Evolutionary conservation across 768 basidiomycete genomes (phyloP), one percentile per base, ranked within the genome.

Genomic region (Glaciozyma antarctica): DNA sequence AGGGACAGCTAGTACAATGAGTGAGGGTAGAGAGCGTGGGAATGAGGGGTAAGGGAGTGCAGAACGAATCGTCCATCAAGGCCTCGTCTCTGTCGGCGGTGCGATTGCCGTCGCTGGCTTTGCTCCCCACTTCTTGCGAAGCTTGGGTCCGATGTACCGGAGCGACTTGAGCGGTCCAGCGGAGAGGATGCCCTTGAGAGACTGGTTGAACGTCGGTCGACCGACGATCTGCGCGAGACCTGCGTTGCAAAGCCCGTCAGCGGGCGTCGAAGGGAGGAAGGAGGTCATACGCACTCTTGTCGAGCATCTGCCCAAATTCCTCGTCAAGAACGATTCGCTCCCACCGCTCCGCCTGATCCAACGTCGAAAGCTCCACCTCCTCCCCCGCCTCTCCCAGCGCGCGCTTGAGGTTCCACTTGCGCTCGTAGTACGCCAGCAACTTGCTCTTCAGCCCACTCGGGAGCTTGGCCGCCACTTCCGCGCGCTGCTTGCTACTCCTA

Each of bases 401-500:
- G 48, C 59, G 53, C 15, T 65, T 48, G 43, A 64, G 53, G 60
- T 45, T 72, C 64, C 63, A 65, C 49, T 71, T 69, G 21, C 71
- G 34, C 58, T 73, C 65, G 60, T 74, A 74, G 41, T 70, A 63
- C 6, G 61, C 68, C 22, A 61, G 43, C 15, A 74, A 49, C 61
- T 66, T 72, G n/a, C 68, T 66, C 56, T 62, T 60, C 61, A 74
- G n/a, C 17, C 72, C 68, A 7, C 44, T 22, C 8, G 73, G 73
- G 15, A 74, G 48, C 30, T 66, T 60, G 9, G 80, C 81, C 75
- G 93, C 75, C 75, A 90, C 87, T 30, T 83, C 83, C 5, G 85
- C 83, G 21, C 87, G 81, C 58, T 87, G 85, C 60, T 82, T 81
- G 5, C 87, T 77, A 44, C 80, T 80, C 56, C 80, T 80, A 73